Evolutionary conservation across 768 basidiomycete genomes (phyloP), one percentile per base, ranked within the genome.

Genomic region (Lactarius vividus): DNA sequence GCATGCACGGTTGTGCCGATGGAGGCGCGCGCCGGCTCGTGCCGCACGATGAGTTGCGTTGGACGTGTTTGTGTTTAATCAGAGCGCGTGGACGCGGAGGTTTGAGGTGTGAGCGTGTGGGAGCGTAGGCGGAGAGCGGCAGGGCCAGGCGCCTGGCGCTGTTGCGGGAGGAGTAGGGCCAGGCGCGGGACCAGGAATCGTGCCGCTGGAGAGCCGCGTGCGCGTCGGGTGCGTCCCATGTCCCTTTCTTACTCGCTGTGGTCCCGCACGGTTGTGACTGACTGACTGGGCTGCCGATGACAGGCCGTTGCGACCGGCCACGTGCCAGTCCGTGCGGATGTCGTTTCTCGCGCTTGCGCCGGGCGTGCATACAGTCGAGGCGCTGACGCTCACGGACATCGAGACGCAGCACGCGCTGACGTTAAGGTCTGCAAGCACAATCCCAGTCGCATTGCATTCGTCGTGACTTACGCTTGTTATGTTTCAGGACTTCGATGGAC

Each of bases 21-120:
- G 55, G 56, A 46, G 44, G 65, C 33, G 52, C 55, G 77, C 67
- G 85, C 1, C 62, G 79, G 76, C 86, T 94, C 72, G 88, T 85
- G 68, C 89, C 90, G 20, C 78, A 89, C 31, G 86, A 91, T 70
- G 79, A 82, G 58, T 95, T 73, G 88, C 86, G 59, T 75, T 95
- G 71, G 92, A 95, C 67, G 88, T 94, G 3, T 94, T 95, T 71
- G 91, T 94, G 62, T 94, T 88, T 71, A 95, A 94, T 71, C 88
- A 88, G 76, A 87, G 85, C 54, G 78, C 83, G 54, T 87, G 89
- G 86, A 87, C 86, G 59, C 81, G 92, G 65, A 75, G 90, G 69
- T 91, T 94, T 69, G 91, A 92, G 75, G n/a, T n/a, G 81, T 94
- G 42, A 87, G 83, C 35, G 88, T 83, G 74, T 87, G 88, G 2